Percentiles rank a stretch among this genome's conserved stretches.
phyloP scores from a whole-genome alignment of 805 yeast species.

The Saccharomycopsis oosterbeekiorum region DNA sequence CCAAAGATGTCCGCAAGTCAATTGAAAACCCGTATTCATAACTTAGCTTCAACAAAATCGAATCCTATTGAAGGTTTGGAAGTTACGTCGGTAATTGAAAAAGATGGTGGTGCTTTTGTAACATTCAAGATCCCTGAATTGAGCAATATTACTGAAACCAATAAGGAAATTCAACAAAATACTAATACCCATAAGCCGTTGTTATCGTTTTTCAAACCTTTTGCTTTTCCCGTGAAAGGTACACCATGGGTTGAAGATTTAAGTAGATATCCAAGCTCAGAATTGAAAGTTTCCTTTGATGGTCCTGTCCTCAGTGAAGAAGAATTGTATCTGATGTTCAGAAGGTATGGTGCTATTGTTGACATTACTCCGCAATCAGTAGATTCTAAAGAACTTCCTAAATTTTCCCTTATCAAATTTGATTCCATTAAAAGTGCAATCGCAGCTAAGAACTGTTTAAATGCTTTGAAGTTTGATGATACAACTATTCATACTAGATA shows the following conservation, averaged over 20 bases:
- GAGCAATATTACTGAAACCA: slow-evolving; percentile 41
- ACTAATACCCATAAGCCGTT: slow-evolving; percentile 23
- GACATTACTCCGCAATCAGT: slow-evolving; percentile 57
- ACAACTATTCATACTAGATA: slow-evolving; percentile 70
- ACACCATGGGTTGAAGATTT: slow-evolving; percentile 95
- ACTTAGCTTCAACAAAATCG: slow-evolving; percentile 30
- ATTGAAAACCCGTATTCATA: slow-evolving; percentile 1
- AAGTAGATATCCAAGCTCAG: slow-evolving; percentile 59
- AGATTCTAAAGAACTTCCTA: slow-evolving; percentile 36
- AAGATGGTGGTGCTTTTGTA: slow-evolving; percentile 95
- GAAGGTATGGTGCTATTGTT: slow-evolving; percentile 77
- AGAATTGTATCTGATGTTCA: slow-evolving; percentile 64
- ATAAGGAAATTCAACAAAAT: slow-evolving; percentile 40
- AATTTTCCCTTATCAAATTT: slow-evolving; percentile 48
- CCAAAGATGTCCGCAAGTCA: not conserved
- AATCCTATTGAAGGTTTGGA: slow-evolving; percentile 33
- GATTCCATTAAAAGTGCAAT: slow-evolving; percentile 56
- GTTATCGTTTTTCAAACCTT: slow-evolving; percentile 39
- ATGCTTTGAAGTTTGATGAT: slow-evolving; percentile 59
- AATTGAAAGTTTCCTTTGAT: slow-evolving; percentile 58
- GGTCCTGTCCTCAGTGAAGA: slow-evolving; percentile 67
- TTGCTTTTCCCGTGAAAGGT: slow-evolving; percentile 73
- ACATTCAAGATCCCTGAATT: slow-evolving; percentile 54
- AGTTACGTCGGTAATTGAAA: slow-evolving; percentile 53
- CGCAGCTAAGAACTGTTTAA: slow-evolving; percentile 82